Base-by-base conservation (phyloP, 495 filamentous ascomycete species). In the Parathielavia hyrcaniae region DNA sequence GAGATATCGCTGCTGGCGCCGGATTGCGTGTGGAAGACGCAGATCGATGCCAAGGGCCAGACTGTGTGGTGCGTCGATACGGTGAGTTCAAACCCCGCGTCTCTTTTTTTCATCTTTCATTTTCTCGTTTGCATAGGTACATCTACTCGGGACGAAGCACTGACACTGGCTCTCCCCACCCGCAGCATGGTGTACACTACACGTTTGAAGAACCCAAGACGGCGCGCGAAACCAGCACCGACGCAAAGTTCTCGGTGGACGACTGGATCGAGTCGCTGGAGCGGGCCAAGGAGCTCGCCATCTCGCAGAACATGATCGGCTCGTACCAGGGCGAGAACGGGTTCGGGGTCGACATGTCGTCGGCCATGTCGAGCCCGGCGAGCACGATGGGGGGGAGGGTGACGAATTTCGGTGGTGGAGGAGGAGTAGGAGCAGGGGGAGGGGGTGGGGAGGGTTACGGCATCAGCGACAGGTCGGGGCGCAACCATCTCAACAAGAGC, bases 41-140 rank as follows among this genome's bases (percentile, higher is more conserved):
- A 87, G 50, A 79, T 86, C 40, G 91, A 96, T 68, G 77, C 83
- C 39, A 96, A 95, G 69, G 90, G 90, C 19, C 78, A 89, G 67
- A 85, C 83, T 17, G 87, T 85, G 34, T 99, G 93, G 92, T 86
- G 85, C 69, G 84, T 97, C 50, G 91, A 97, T 72, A 96, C 90
- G 60, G 95, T 99, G 81, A 75, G 88, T 79, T 59, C 7, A 53
- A 23, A 35, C 17, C 48, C 4, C 19, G 22, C 17, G 30, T 2
- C n/a, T 35, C 43, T 9, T 26, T 26, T 13, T 53, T 19, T 44
- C 32, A 19, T 44, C n/a, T 8, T 35, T 22, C 22, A 0, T 6
- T 44, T 26, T 34, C 56, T 50, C n/a, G 16, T 12, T 52, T 53
- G 41, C 26, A 30, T 30, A n/a, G n/a, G n/a, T n/a, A n/a, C n/a